Evolutionary conservation across 371 early-diverging fungal genomes (phyloP).

Genomic region (Actinomortierella ambigua): DNA sequence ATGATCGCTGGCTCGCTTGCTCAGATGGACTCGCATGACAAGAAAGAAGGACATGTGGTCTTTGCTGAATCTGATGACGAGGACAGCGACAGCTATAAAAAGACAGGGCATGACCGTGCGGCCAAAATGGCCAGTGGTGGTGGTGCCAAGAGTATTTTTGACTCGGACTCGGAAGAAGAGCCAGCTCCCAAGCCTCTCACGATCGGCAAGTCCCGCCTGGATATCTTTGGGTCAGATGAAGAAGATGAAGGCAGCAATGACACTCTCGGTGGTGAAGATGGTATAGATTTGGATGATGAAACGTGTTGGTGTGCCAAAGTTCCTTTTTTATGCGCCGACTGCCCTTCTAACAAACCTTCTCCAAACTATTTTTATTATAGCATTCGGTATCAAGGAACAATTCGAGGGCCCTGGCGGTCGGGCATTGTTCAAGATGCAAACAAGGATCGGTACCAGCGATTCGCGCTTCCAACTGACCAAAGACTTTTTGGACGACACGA

Average conservation of each 20-base stretch:
- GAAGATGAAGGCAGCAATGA: constrained; percentile 46
- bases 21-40: constrained; percentile 41
- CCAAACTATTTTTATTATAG: constrained; percentile 14
- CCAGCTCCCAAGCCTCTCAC: neutral
- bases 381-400: constrained; percentile 59
- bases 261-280: constrained; percentile 19
- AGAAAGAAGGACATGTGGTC: constrained; percentile 40
- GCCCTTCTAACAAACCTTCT: neutral
- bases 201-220: neutral
- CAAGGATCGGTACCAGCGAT: constrained; percentile 55
- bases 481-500: constrained; percentile 52
- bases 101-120: constrained; percentile 32
- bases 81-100: constrained; percentile 33
- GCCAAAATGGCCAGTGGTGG: constrained; percentile 36
- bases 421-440: constrained; percentile 57
- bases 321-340: neutral
- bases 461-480: constrained; percentile 63
- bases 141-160: constrained; percentile 58
- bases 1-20: constrained; percentile 34
- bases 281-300: neutral
- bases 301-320: neutral
- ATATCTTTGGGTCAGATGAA: constrained; percentile 43
- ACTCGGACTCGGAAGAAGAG: constrained; percentile 49
- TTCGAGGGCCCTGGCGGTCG: constrained; percentile 64
- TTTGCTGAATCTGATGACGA: constrained; percentile 40